phyloP scores from a whole-genome alignment of 768 basidiomycete species.

The Collybia sp. region DNA sequence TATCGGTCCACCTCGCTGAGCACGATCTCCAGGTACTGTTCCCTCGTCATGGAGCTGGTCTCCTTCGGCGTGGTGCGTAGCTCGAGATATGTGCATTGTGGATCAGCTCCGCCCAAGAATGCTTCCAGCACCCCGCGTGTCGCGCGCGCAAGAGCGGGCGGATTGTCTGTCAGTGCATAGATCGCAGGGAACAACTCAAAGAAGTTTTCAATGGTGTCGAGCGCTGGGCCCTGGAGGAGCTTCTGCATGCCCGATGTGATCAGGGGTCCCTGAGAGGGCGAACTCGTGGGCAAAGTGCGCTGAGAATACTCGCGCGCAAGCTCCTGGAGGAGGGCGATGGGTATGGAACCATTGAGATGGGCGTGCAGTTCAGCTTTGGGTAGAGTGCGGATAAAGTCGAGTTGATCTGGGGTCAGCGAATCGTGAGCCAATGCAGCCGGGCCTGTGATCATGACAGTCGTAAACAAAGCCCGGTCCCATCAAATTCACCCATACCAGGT shows the following conservation, averaged over 20 bases:
- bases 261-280: slow-evolving; percentile 18
- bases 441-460: slow-evolving; percentile 25
- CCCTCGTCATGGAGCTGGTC: slow-evolving; percentile 52
- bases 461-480: neutral
- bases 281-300: slow-evolving; percentile 6
- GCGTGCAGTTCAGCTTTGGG: slow-evolving; percentile 87
- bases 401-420: slow-evolving; percentile 45
- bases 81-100: slow-evolving; percentile 72
- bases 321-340: slow-evolving; percentile 54
- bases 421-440: slow-evolving; percentile 47
- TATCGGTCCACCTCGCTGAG: slow-evolving; percentile 63
- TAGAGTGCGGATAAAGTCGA: slow-evolving; percentile 54
- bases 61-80: slow-evolving; percentile 76
- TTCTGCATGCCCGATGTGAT: slow-evolving; percentile 19
- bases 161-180: slow-evolving; percentile 69
- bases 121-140: slow-evolving; percentile 60
- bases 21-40: slow-evolving; percentile 60
- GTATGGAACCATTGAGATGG: slow-evolving; percentile 83
- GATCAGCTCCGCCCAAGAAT: slow-evolving; percentile 47
- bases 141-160: slow-evolving; percentile 44
- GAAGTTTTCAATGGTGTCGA: slow-evolving; percentile 65
- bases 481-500: too few species aligned
- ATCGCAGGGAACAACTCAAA: slow-evolving; percentile 75
- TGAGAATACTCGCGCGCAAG: slow-evolving; percentile 45
- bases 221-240: slow-evolving; percentile 37